Conservation (phyloP, 169 alveolate species). For the Pseudocohnilembus persalinus region DNA sequence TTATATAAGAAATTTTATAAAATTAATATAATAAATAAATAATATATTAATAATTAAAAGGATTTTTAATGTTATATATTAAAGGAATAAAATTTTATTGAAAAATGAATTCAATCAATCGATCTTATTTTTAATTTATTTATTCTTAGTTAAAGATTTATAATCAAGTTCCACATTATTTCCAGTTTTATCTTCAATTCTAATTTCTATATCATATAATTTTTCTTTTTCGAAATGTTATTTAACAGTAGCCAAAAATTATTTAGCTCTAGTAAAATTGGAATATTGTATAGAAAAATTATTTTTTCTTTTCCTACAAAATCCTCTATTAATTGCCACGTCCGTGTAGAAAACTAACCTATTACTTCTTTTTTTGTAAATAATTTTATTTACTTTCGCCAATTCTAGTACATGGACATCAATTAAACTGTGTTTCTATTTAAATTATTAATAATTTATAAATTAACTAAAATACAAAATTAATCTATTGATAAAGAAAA, state of each 20-base stretch:
- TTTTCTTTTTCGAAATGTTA: background rate
- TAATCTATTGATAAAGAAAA: too few relatives aligned
- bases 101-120: too few relatives aligned
- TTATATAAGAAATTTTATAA: too few relatives aligned
- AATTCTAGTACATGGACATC: background rate
- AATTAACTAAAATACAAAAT: too few relatives aligned
- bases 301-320: background rate
- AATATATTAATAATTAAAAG: too few relatives aligned
- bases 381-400: background rate
- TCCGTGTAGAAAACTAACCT: background rate
- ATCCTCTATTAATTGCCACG: background rate
- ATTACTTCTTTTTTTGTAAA: background rate
- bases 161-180: background rate
- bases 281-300: background rate
- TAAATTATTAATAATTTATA: too few relatives aligned
- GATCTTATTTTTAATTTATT: too few relatives aligned
- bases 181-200: background rate
- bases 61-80: background rate
- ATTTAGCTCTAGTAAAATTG: background rate
- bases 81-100: background rate
- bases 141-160: background rate
- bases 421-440: background rate
- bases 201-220: background rate
- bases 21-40: too few relatives aligned
- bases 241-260: background rate